These are phyloP conservation scores for Trichoderma harzianum DNA, from an alignment of 2,329 filamentous ascomycete genomes.

Conservation along the genomic window DNA sequence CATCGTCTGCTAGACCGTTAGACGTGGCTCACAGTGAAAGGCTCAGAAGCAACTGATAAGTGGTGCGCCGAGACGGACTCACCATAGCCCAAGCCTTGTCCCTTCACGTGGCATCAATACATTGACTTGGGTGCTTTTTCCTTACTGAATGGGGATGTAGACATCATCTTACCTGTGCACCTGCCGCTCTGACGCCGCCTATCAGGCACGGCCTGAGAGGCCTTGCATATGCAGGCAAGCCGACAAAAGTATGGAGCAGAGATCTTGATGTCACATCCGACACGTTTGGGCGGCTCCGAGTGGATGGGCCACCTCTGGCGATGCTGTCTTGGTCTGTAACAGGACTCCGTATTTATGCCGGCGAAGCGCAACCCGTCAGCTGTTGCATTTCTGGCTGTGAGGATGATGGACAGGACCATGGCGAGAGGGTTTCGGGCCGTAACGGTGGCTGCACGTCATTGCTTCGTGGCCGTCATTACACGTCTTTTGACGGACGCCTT, in stretches of 20 bases:
- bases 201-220: not conserved
- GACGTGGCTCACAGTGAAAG: constrained; percentile 6
- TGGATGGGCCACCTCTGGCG: not conserved
- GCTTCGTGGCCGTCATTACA: not conserved
- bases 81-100: not conserved
- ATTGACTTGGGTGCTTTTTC: not conserved
- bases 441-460: constrained; percentile 3
- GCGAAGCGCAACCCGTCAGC: not conserved
- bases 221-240: constrained; percentile 4
- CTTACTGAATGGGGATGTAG: not conserved
- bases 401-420: not conserved
- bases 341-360: not conserved
- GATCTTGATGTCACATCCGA: constrained; percentile 17
- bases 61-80: not conserved
- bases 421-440: not conserved
- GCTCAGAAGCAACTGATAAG: not conserved
- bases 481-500: not conserved
- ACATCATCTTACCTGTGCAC: not conserved
- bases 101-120: constrained; percentile 4
- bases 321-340: not conserved
- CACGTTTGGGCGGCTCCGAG: not conserved
- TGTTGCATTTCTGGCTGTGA: not conserved
- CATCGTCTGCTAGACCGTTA: not conserved
- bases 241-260: not conserved
- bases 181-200: not conserved